phyloP scores from a whole-genome alignment of 371 early-diverging fungal genomes.

The Furculomyces boomerangus region DNA sequence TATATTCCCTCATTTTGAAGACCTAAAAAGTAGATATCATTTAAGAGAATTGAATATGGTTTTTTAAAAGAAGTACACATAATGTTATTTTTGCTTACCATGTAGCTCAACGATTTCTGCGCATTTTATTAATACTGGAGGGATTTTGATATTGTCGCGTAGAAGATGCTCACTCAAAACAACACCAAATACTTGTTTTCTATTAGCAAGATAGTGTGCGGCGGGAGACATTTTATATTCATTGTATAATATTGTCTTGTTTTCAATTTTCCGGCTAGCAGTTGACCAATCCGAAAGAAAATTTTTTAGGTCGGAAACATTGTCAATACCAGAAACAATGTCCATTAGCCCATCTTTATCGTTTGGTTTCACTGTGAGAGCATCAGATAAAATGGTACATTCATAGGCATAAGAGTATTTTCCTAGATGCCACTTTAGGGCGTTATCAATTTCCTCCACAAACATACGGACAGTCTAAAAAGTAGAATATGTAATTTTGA shows the following conservation, averaged over 20 bases:
- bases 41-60: conserved; percentile 1
- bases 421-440: conserved; percentile 21
- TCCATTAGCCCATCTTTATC: conserved; percentile 19
- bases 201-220: conserved; percentile 17
- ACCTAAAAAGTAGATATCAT: conserved; percentile 16
- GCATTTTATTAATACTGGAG: conserved; percentile 50
- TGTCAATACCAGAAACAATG: conserved; percentile 23
- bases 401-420: conserved; percentile 26
- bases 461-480: conserved; percentile 15
- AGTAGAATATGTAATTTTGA: neutral
- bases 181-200: conserved; percentile 16
- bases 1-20: conserved; percentile 58
- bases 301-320: conserved; percentile 16
- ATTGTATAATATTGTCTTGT: conserved; percentile 13
- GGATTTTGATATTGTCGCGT: conserved; percentile 47
- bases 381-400: conserved; percentile 20
- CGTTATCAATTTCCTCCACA: conserved; percentile 23
- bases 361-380: conserved; percentile 21
- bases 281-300: conserved; percentile 9
- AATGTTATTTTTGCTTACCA: conserved; percentile 12
- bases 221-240: conserved; percentile 21
- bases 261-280: conserved; percentile 9
- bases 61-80: conserved; percentile 10
- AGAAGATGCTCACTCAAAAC: conserved; percentile 26
- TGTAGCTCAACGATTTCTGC: conserved; percentile 50